Base-by-base conservation (phyloP, 2,329 filamentous ascomycete genomes). In the Claviceps monticola region DNA sequence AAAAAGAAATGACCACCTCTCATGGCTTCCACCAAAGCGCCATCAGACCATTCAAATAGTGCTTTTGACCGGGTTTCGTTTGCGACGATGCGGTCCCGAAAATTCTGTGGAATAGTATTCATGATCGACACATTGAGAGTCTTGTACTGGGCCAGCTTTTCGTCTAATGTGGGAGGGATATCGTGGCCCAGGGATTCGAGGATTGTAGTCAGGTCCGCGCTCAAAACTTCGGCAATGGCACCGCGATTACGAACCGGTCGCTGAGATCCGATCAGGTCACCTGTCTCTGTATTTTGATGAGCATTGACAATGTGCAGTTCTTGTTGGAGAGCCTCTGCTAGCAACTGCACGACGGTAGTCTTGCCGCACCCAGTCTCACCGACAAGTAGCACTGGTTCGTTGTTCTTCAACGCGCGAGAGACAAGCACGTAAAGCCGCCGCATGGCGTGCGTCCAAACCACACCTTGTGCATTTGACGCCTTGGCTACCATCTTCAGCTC, bases 361-460 rank as follows among this genome's bases (percentile, higher is more conserved):
- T 99, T 99, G 55, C 94, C 93, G 62, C 91, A 97, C 5, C 93
- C 93, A 17, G 93, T 99, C 65, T 98, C 94, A 55, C 93, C 93
- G 13, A 99, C 88, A 5, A 99, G 75, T 19, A 99, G 74, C 3
- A 98, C 88, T 0, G 93, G 93, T 65, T 99, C 93, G 55, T 94
- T 89, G 62, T 96, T 93, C 26, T 79, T 78, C 54, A 98, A 73
- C 1, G 93, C 93, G 59, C 86, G 79, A 5, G 84, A 82, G n/a
- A 98, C 88, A 13, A 99, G 74, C 6, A 94, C 81, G 62, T 91
- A 97, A 0, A 98, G 74, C 49, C 93, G 79, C 16, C 88, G 83
- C 91, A 98, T 98, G 0, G 91, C 89, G 57, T 82, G 81, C 0
- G 93, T 99, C 93, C 93, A 98, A 2, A 98, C 88, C 46, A 98